A percentile compares a stretch with the other conserved stretches of the same genome.
Conservation (phyloP, 345 rosid genomes). For the Citrus trifoliata region DNA sequence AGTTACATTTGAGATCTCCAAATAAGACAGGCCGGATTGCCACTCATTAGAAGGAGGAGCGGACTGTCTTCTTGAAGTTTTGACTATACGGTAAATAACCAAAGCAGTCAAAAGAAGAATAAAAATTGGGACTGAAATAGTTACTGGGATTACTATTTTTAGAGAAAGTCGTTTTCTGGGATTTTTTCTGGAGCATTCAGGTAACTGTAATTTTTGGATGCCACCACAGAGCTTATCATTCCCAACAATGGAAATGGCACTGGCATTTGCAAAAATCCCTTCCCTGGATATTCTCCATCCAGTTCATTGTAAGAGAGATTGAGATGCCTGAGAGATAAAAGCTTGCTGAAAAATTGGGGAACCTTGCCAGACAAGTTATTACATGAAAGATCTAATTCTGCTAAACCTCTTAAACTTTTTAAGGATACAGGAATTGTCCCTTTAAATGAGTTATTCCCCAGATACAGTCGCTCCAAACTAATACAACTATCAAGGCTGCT, state of each 20-base stretch:
- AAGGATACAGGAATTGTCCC: conserved; percentile 17
- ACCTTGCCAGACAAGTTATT: conserved; percentile 20
- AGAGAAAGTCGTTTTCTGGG: neutral
- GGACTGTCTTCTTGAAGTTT: neutral
- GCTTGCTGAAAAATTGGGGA: conserved; percentile 9
- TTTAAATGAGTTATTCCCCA: conserved; percentile 15
- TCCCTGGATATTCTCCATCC: conserved; percentile 12
- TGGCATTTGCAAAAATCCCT: conserved; percentile 19
- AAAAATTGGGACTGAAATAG: neutral
- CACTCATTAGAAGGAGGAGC: neutral
- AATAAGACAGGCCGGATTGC: conserved; percentile 12
- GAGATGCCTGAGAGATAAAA: neutral
- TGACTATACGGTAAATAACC: neutral
- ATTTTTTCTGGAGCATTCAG: conserved; percentile 7
- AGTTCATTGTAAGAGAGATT: conserved; percentile 22
- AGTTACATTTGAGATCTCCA: conserved; percentile 17
- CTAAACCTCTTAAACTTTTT: conserved; percentile 7
- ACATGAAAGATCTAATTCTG: conserved; percentile 11
- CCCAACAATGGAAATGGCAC: conserved; percentile 16
- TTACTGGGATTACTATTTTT: neutral
- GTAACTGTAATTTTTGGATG: conserved; percentile 2
- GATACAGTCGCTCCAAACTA: neutral
- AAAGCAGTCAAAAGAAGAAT: neutral
- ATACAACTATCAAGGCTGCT: neutral
- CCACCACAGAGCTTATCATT: conserved; percentile 24